Conservation (phyloP, 2,329 filamentous ascomycete species). For the Exophiala dermatitidis region DNA sequence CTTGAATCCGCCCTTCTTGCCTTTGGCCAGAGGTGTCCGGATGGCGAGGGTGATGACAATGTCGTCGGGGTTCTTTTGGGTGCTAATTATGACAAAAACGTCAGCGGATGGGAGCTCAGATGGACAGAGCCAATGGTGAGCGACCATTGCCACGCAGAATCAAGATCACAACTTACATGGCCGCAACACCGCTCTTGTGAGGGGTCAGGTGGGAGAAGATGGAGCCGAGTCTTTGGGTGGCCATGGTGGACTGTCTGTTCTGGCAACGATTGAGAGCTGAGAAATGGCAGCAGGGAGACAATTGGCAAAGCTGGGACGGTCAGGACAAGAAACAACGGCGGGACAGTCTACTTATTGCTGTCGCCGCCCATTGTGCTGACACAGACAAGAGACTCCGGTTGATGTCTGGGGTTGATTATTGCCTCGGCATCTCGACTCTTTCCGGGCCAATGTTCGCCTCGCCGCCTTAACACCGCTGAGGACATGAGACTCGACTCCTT, state of each 20-base stretch:
- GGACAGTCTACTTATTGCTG: not conserved
- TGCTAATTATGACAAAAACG: conserved; percentile 45
- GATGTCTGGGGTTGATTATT: not conserved
- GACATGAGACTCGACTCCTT: no score
- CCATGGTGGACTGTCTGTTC: conserved; percentile 47
- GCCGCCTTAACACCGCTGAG: conserved; percentile 5
- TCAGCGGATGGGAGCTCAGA: not conserved
- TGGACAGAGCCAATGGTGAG: no score
- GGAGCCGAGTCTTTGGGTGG: conserved; percentile 75
- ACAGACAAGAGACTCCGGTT: no score
- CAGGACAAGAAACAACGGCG: not conserved
- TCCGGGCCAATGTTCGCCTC: not conserved
- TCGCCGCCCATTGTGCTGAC: not conserved
- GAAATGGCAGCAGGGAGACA: not conserved
- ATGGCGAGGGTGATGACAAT: conserved; percentile 90
- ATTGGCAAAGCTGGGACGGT: not conserved
- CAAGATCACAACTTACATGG: conserved; percentile 57
- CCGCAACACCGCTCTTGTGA: conserved; percentile 60
- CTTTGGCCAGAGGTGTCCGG: conserved; percentile 84
- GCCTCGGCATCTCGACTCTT: conserved; percentile 4
- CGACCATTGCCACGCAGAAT: not conserved
- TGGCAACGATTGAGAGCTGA: not conserved
- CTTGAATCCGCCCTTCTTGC: conserved; percentile 87
- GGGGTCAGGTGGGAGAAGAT: conserved; percentile 81
- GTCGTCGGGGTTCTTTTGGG: conserved; percentile 89